Percentiles rank a stretch among this genome's conserved stretches.
These are phyloP conservation scores for Colletotrichum graminicola DNA, from an alignment of 2,329 filamentous ascomycete species.

Conservation along the genomic window DNA sequence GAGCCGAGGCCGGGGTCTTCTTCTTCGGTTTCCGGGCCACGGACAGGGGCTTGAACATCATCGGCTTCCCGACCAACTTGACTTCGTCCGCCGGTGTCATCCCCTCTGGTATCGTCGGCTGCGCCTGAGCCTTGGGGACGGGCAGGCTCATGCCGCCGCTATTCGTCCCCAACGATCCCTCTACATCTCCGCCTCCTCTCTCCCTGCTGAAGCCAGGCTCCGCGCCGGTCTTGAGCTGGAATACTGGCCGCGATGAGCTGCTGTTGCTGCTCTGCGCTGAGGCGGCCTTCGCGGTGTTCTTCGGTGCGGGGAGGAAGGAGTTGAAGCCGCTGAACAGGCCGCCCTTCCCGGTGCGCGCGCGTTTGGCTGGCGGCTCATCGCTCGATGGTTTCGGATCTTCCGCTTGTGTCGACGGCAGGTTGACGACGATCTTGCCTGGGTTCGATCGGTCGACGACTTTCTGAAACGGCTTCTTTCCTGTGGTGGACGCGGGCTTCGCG, in stretches of 20 bases:
- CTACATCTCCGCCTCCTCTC: conserved; percentile 64
- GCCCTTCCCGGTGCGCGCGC: conserved; percentile 65
- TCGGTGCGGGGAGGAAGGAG: conserved; percentile 87
- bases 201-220: conserved; percentile 84
- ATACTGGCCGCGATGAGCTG: conserved; percentile 36
- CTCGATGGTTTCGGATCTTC: conserved; percentile 51
- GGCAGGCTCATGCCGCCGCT: conserved; percentile 51
- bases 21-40: conserved; percentile 81
- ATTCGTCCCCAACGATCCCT: conserved; percentile 44
- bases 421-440: conserved; percentile 86
- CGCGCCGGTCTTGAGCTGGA: conserved; percentile 86
- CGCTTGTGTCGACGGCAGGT: conserved; percentile 69
- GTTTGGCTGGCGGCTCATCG: conserved; percentile 77
- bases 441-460: conserved; percentile 86
- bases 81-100: conserved; percentile 73
- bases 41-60: conserved; percentile 91
- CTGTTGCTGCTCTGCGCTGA: conserved; percentile 49
- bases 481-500: conserved; percentile 48
- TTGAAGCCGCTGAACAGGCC: conserved; percentile 86
- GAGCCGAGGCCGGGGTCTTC: conserved; percentile 59
- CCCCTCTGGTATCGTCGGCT: conserved; percentile 65
- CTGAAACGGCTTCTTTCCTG: conserved; percentile 72
- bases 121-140: conserved; percentile 55
- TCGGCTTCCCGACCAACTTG: conserved; percentile 80
- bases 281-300: conserved; percentile 62